These are phyloP conservation scores for Lentinula detonsa DNA, from an alignment of 768 basidiomycete genomes.

Conservation along the genomic window DNA sequence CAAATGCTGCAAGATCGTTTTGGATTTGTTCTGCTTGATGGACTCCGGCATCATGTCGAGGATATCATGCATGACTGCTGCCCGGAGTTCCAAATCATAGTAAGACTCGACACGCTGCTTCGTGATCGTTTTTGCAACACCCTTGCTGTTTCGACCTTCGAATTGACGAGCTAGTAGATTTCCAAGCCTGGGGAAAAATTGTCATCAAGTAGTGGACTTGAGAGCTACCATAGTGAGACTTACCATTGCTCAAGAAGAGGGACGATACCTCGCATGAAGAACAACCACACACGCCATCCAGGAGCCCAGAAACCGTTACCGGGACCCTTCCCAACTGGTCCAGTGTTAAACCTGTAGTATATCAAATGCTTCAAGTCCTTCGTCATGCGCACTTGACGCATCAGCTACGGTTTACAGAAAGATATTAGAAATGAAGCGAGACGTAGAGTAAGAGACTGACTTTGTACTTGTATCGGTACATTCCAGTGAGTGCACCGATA, in stretches of 20 bases:
- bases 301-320: slow-evolving; percentile 99
- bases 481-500: slow-evolving; percentile 96
- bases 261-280: slow-evolving; percentile 99
- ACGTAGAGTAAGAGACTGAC: slow-evolving; percentile 26
- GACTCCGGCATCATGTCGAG: slow-evolving; percentile 99
- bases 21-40: slow-evolving; percentile 99
- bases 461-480: slow-evolving; percentile 99
- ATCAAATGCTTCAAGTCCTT: slow-evolving; percentile 98
- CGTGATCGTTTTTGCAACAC: slow-evolving; percentile 95
- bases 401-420: slow-evolving; percentile 47
- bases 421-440: slow-evolving; percentile 5
- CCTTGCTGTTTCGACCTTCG: slow-evolving; percentile 95
- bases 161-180: slow-evolving; percentile 98
- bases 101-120: slow-evolving; percentile 99
- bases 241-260: slow-evolving; percentile 94
- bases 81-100: slow-evolving; percentile 94
- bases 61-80: slow-evolving; percentile 99
- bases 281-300: slow-evolving; percentile 99
- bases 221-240: slow-evolving; percentile 11
- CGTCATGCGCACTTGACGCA: slow-evolving; percentile 99
- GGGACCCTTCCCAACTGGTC: slow-evolving; percentile 98
- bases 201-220: neutral
- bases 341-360: slow-evolving; percentile 99
- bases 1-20: slow-evolving; percentile 96
- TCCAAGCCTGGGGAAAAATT: slow-evolving; percentile 53